A percentile compares a stretch with the other conserved stretches of the same genome.
Conservation (phyloP, 148 eudicot genomes). For the Diospyros lotus region DNA sequence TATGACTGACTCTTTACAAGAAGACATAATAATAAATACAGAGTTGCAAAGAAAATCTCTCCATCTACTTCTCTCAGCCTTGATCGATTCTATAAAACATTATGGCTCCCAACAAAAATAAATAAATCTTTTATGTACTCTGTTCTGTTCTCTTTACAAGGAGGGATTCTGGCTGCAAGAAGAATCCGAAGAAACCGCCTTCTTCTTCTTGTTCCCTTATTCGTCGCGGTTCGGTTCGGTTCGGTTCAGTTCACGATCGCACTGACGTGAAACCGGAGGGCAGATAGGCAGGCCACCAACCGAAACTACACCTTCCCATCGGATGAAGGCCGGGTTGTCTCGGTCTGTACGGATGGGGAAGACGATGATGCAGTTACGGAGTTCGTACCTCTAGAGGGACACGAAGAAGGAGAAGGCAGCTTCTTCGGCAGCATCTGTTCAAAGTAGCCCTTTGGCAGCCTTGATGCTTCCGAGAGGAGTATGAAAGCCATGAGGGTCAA, state of each 20-base stretch:
- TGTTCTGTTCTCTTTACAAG: no score
- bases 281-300: neutral
- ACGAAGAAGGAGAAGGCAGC: constrained; percentile 52
- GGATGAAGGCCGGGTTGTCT: constrained; percentile 28
- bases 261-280: neutral
- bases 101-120: no score
- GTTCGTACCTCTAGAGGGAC: constrained; percentile 78
- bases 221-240: no score
- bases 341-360: constrained; percentile 27
- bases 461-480: constrained; percentile 52
- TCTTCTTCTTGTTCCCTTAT: no score
- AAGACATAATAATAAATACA: no score
- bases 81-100: no score
- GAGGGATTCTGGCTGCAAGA: no score
- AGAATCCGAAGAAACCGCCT: no score
- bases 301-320: constrained; percentile 46
- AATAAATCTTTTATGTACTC: no score
- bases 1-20: no score
- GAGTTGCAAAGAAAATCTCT: no score
- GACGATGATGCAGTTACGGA: constrained; percentile 37
- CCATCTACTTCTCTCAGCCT: no score
- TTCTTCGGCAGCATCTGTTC: constrained; percentile 92
- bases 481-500: constrained; percentile 44
- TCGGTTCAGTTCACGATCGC: neutral
- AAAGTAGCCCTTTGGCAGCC: constrained; percentile 54